Percentiles rank a stretch among this genome's conserved stretches.
These are phyloP conservation scores for Cicer pinnatifidum DNA, from an alignment of 306 rosid species.

Conservation along the genomic window DNA sequence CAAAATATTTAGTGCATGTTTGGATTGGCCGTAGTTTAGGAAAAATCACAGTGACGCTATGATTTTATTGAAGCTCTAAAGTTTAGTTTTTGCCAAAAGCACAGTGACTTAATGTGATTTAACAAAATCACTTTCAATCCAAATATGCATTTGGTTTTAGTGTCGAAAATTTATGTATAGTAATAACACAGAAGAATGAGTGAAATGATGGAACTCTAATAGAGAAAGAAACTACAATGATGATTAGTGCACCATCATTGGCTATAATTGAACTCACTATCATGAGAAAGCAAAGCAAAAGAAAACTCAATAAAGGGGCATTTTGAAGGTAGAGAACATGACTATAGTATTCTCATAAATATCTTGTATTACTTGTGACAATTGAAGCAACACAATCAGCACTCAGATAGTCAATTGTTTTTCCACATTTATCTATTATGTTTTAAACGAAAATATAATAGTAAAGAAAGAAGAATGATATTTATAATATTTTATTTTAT, in stretches of 20 bases:
- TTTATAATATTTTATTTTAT: too few relatives aligned
- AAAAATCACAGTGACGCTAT: too few relatives aligned
- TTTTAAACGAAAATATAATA: too few relatives aligned
- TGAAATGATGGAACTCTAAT: background rate
- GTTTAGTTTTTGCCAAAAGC: too few relatives aligned
- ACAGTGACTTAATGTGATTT: too few relatives aligned
- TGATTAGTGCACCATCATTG: conserved; percentile 18
- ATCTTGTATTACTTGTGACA: background rate
- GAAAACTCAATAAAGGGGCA: conserved; percentile 12
- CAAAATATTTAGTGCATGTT: background rate
- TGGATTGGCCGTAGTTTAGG: too few relatives aligned
- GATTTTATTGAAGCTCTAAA: too few relatives aligned
- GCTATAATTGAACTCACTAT: conserved; percentile 1
- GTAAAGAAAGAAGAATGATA: too few relatives aligned
- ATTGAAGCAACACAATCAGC: too few relatives aligned
- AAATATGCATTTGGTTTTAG: background rate
- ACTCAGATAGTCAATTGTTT: too few relatives aligned
- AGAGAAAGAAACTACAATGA: background rate
- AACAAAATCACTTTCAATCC: too few relatives aligned
- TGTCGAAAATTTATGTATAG: conserved; percentile 14
- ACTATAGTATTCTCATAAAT: conserved; percentile 6
- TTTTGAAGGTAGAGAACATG: background rate
- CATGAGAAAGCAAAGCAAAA: conserved; percentile 17
- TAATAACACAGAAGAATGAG: conserved; percentile 28
- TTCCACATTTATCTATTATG: too few relatives aligned